Evolutionary conservation across 495 filamentous ascomycete species (phyloP), one percentile per base, ranked within the genome.

Genomic region (Xylaria scruposa): DNA sequence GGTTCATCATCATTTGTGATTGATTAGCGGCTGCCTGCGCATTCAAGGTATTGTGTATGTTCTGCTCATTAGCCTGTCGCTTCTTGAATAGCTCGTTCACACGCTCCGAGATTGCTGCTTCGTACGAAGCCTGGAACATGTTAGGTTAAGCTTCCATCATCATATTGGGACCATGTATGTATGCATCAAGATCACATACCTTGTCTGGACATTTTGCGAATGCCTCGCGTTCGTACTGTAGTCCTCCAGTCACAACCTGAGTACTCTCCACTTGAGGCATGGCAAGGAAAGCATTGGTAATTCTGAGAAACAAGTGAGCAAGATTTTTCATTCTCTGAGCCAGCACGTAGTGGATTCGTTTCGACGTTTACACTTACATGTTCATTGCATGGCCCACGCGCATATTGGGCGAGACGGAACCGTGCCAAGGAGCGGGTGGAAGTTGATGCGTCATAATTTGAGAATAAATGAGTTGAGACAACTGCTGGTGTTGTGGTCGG

Each of bases 1-100:
- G 84, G 64, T 82, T 85, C 80, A 86, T 81, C 74, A 88, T 78
- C 80, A 83, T 80, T 15, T 65, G 61, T 1, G 80, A 78, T 66
- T 85, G 84, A n/a, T 80, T 82, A 12, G 75, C 71, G 10, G 78
- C 77, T 49, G 79, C 76, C 26, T 85, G 81, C 38, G 77, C 76
- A 51, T 76, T 81, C 40, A 87, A 63, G 56, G 79, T 79, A 44
- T 81, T 80, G 26, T 85, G 81, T 33, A 88, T 77, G 4, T 70
- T 77, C 0, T 79, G 79, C 17, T 79, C 83, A 70, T 84, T 81
- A 26, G 72, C 81, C 71, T 85, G 83, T 19, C 82, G 82, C 71
- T 75, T 78, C 58, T 75, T 83, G 53, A 81, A 81, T 66, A 81
- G 76, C 6, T 83, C 83, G 24, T 75, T 61, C 3, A 80, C 67